Percentiles rank a stretch among this genome's conserved stretches.
Evolutionary conservation across 129 eudicot genomes (phyloP).

Genomic region (carrot (Daucus carota)): DH1_v3.0 NC_030387.2:2500501-2501000

Average conservation of each 20-base stretch:
- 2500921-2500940: conserved; percentile 1
- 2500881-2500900: neutral
- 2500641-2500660: conserved; percentile 15
- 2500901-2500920: neutral
- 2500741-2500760: neutral
- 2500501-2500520: conserved; percentile 14
- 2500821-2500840: neutral
- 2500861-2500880: neutral
- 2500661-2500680: conserved; percentile 12
- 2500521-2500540: conserved; percentile 13
- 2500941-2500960: neutral
- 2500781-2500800: neutral
- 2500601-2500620: conserved; percentile 12
- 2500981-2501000: neutral
- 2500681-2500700: conserved; percentile 14
- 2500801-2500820: neutral
- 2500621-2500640: conserved; percentile 14
- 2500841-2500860: neutral
- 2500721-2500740: neutral
- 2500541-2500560: conserved; percentile 26
- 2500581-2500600: conserved; percentile 15
- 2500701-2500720: neutral
- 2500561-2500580: conserved; percentile 21
- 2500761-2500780: neutral
- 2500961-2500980: neutral